phyloP scores from a whole-genome alignment of 768 basidiomycete species.

The Gelatoporia subvermispora region DNA sequence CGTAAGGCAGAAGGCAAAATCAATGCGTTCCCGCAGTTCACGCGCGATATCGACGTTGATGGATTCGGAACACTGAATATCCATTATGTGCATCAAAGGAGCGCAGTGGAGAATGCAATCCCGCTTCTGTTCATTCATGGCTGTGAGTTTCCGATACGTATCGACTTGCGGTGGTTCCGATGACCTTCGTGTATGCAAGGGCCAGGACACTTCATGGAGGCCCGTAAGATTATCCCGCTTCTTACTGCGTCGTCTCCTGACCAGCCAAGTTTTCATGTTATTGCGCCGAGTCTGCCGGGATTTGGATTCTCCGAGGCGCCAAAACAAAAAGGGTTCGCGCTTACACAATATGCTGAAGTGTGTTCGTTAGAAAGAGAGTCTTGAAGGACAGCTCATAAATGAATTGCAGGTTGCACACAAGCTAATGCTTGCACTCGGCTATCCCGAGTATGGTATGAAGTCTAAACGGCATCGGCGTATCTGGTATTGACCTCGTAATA shows the following conservation, averaged over 20 bases:
- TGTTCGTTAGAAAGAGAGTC: neutral
- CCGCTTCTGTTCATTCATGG: conserved; percentile 29
- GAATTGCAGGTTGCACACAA: conserved; percentile 19
- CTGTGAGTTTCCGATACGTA: conserved; percentile 16
- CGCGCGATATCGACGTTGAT: conserved; percentile 27
- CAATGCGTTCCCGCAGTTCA: conserved; percentile 32
- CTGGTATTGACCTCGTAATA: neutral
- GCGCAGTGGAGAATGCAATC: conserved; percentile 20
- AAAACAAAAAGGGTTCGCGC: conserved; percentile 21
- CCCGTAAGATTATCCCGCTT: conserved; percentile 21
- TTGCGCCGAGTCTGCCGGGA: conserved; percentile 23
- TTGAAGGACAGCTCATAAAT: neutral
- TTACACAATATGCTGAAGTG: conserved; percentile 22
- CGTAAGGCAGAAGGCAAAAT: conserved; percentile 24
- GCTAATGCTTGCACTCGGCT: conserved; percentile 26
- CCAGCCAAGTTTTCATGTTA: conserved; percentile 25
- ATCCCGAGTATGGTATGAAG: conserved; percentile 16
- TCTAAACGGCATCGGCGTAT: neutral
- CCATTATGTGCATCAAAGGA: conserved; percentile 33
- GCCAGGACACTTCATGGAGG: conserved; percentile 24
- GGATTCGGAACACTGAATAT: conserved; percentile 28
- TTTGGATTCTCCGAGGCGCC: conserved; percentile 23
- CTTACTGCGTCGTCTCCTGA: conserved; percentile 15
- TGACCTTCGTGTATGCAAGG: conserved; percentile 12
- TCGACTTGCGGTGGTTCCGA: neutral